Evolutionary conservation across 1,284 basidiomycete species (phyloP).

Genomic region (Grifola frondosa): DNA sequence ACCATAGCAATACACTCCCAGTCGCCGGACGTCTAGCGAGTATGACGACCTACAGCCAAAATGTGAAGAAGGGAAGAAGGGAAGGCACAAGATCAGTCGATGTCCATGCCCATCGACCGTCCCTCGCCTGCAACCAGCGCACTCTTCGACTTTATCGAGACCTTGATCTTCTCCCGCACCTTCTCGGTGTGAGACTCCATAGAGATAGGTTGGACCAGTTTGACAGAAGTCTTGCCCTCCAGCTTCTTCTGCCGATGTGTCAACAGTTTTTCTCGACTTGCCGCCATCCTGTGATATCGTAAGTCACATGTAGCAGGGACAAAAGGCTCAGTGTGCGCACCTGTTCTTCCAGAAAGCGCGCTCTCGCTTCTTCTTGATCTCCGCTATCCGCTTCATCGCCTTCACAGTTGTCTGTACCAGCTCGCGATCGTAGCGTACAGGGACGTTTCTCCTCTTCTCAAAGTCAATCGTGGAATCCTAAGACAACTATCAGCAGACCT

Average conservation of each 20-base stretch:
- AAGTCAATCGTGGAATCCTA: slow-evolving; percentile 99
- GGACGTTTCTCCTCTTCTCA: slow-evolving; percentile 98
- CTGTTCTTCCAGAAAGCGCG: slow-evolving; percentile 97
- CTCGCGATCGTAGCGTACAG: slow-evolving; percentile 96
- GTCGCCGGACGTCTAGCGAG: slow-evolving; percentile 15
- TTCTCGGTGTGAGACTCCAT: slow-evolving; percentile 46
- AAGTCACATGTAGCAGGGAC: not conserved
- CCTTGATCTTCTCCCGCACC: slow-evolving; percentile 78
- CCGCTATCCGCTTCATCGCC: slow-evolving; percentile 94
- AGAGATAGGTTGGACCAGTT: slow-evolving; percentile 69
- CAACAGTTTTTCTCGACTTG: slow-evolving; percentile 69
- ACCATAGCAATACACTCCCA: slow-evolving; percentile 20
- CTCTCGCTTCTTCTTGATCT: slow-evolving; percentile 91
- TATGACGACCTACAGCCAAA: slow-evolving; percentile 14
- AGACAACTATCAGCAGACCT: not conserved
- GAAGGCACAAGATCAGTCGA: slow-evolving; percentile 50
- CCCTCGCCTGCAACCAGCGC: slow-evolving; percentile 78
- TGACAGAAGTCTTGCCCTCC: slow-evolving; percentile 59
- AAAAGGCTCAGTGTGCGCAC: slow-evolving; percentile 39
- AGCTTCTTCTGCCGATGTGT: slow-evolving; percentile 66
- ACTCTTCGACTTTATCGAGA: slow-evolving; percentile 64
- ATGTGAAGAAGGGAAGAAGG: not conserved
- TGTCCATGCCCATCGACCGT: slow-evolving; percentile 79
- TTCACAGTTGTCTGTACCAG: slow-evolving; percentile 92
- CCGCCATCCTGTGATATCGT: slow-evolving; percentile 67